Base-by-base conservation (phyloP, 371 early-diverging fungal species). In the Mortierella sp. region DNA sequence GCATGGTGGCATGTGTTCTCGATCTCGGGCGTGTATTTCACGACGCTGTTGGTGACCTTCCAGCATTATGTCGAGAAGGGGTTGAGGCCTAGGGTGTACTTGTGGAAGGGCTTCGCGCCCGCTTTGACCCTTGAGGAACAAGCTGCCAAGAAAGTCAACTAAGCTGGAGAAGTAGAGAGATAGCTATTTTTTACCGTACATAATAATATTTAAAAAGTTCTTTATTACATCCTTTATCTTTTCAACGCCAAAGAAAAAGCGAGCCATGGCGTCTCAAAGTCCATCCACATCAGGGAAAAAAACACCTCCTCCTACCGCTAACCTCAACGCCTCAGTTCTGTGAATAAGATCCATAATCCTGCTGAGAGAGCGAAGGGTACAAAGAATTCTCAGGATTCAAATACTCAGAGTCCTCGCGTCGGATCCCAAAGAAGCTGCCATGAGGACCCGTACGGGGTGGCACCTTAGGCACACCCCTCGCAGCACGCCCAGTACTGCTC, bases 1-100 rank as follows among this genome's bases (percentile, higher is more conserved):
- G 86, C 86, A 1, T 81, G 81, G 81, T 85, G 86, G 86, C 86
- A 85, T 26, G 86, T 85, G 9, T 78, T 78, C 21, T 85, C 86
- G 14, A 81, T 81, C 24, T 64, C 73, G 0, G 86, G 86, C 0
- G 86, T 85, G 3, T 85, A 85, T 48, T 85, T 85, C 48, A 61
- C 86, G 2, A 81, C 86, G 0, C 43, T 85, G 55, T 57, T 85
- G 75, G 64, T 85, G 48, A 76, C 81, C 34, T 85, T 69, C 50
- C 86, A 85, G 50, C 86, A 85, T 28, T 85, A 81, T 72, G 76
- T 85, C 24, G 86, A 71, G 31, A 81, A 75, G 78, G 81, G 79
- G 0, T 51, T 78, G 70, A 57, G 54, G 21, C 86, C 86, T 3
- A 51, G 75, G 6, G 74, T 85, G 28, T 85, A 85, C 64, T 71